Base-by-base conservation (phyloP, 164 flowering plant genomes). In the Magnolia kwangsiensis region DNA sequence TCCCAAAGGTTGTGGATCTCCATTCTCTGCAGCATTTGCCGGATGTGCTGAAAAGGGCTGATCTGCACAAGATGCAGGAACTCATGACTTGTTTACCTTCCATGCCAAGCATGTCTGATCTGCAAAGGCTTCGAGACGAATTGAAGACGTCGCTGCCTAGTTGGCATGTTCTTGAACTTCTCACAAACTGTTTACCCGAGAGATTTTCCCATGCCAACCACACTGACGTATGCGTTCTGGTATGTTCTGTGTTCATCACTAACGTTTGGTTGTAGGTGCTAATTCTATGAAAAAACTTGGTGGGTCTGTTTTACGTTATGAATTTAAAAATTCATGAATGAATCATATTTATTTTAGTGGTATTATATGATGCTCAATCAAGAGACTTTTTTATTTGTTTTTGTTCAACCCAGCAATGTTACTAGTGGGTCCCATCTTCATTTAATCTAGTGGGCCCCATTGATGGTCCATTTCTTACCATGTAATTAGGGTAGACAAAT, bases 161-260 rank as follows among this genome's bases (percentile, higher is more conserved):
- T 24, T 89, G 96, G 97, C 91, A 89, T 82, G 72, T 89, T 13
- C 50, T 83, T 71, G 94, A 90, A 69, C 89, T 88, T 79, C 84
- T 93, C 0, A 82, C 83, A 29, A 89, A 96, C 76, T 96, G 96
- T 82, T 82, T 95, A 85, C 99, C 98, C 10, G 91, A 87, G 80
- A 84, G 90, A 1, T 89, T 93, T 77, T 87, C 89, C 70, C 80
- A 79, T 80, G 82, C 83, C 73, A 96, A 92, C 81, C 85, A 88
- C 59, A 85, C 92, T 65, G 92, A 92, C 79, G 81, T 78, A 61
- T 90, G 96, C 81, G 91, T 92, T 87, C 87, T 93, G 97, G 98
- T 93, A 93, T 79, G 50, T 4, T 65, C 65, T 20, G 10, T 61
- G 67, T n/a, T 64, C 21, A 55, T 55, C 61, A 37, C 45, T 37